Evolutionary conservation across 2,329 filamentous ascomycete species (phyloP), one percentile per base, ranked within the genome.

Genomic region (Chrysosporium queenslandicum): DNA sequence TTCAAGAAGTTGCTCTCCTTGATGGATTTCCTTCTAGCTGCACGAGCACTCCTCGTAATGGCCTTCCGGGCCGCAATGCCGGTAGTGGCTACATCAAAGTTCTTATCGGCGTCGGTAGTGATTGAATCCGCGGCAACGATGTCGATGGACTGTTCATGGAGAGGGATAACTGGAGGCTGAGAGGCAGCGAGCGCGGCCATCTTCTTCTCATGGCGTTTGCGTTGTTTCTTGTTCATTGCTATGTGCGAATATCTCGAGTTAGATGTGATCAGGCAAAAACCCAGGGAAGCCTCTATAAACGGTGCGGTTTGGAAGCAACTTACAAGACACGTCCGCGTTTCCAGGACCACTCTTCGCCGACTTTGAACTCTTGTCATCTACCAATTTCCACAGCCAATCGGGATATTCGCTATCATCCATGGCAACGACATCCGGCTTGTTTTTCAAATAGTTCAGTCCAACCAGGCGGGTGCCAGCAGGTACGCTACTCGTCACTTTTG

Each of bases 1-100:
- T 69, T 69, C 62, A 75, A 63, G 66, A 73, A 75, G 64, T 75
- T 75, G 36, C 64, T 64, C 56, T 75, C 71, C 55, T 70, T 65
- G 50, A 75, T 74, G 14, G 61, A 63, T 63, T 72, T 74, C 54
- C 72, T 66, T 55, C 72, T 68, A 4, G 71, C 71, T 14, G 64
- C 64, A 53, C 72, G 65, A 21, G 70, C 67, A 57, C 70, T 73
- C 63, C 69, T 70, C 12, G 66, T 73, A 25, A 75, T 66, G 56
- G 72, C 67, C 16, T 60, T 55, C 36, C 70, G 63, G 55, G 69
- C 67, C 32, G 66, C 62, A 25, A 69, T 51, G 55, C 68, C 66
- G 42, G 62, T 64, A 8, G 65, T 55, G 14, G 70, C 71, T 42
- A 66, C 58, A n/a, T 58, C 57, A 46, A 70, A 45, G 46, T 30